These are phyloP conservation scores for Diaporthe vaccinii DNA, from an alignment of 2,329 filamentous ascomycete genomes.

Conservation along the genomic window DNA sequence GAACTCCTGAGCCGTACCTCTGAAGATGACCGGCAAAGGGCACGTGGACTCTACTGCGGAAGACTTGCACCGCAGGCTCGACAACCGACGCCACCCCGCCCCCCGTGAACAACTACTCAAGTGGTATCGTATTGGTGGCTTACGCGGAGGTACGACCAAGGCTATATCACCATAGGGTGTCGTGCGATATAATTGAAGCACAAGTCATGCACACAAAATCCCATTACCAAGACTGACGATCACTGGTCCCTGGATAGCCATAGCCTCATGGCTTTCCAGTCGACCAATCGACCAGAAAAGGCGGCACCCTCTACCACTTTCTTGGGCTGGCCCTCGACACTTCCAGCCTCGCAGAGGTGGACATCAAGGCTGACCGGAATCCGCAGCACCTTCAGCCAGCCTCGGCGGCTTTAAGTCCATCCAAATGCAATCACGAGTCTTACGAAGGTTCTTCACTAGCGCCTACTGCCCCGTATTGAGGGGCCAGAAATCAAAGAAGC, in stretches of 20 bases:
- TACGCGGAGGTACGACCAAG: background rate
- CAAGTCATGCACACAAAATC: background rate
- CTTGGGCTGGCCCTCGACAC: background rate
- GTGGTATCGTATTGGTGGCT: background rate
- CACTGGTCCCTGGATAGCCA: slow-evolving; percentile 3
- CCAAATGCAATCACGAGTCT: background rate
- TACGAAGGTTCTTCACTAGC: slow-evolving; percentile 6
- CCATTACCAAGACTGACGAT: background rate
- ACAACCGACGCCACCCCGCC: background rate
- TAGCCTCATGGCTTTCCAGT: background rate
- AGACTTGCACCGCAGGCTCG: background rate
- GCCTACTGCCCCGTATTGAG: background rate
- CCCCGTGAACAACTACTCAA: background rate
- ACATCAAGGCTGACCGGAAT: background rate
- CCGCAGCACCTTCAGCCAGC: slow-evolving; percentile 16
- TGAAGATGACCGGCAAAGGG: background rate
- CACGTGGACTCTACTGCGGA: background rate
- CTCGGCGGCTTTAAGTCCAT: slow-evolving; percentile 6
- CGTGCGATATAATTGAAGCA: background rate
- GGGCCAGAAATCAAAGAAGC: background rate
- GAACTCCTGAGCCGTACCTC: slow-evolving; percentile 1
- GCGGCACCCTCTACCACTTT: background rate
- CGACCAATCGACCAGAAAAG: slow-evolving; percentile 8
- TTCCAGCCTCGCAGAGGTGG: slow-evolving; percentile 8
- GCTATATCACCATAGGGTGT: background rate